Percentiles rank a stretch among this genome's conserved stretches.
Evolutionary conservation across 805 yeast species (phyloP).

Genomic region (Lipomyces yamadae): DNA sequence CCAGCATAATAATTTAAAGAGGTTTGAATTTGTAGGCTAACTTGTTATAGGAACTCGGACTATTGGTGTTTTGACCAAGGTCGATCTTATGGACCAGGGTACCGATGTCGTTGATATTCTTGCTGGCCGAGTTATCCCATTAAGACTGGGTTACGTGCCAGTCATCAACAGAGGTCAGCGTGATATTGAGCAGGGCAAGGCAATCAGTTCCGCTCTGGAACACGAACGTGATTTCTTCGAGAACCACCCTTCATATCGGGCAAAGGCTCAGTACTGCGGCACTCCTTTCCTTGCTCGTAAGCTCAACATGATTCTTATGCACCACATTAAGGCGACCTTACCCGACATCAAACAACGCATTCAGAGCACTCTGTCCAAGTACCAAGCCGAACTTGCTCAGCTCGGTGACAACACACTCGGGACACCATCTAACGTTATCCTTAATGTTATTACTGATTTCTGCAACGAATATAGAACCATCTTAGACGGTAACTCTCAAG

Average conservation of each 20-base stretch:
- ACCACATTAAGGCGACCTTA: slow-evolving; percentile 83
- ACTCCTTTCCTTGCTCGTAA: slow-evolving; percentile 96
- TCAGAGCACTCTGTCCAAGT: slow-evolving; percentile 81
- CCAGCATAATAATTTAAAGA: background rate
- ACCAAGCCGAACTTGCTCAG: slow-evolving; percentile 72
- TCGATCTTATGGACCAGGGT: slow-evolving; percentile 97
- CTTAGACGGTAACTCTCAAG: slow-evolving; percentile 90
- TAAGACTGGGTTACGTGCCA: slow-evolving; percentile 94
- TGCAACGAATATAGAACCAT: slow-evolving; percentile 89
- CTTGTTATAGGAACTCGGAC: slow-evolving; percentile 58
- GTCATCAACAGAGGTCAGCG: slow-evolving; percentile 97
- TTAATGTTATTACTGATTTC: slow-evolving; percentile 89
- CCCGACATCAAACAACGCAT: slow-evolving; percentile 94
- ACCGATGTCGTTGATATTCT: slow-evolving; percentile 95
- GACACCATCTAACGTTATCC: slow-evolving; percentile 85
- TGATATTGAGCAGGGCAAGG: slow-evolving; percentile 86
- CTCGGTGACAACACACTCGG: slow-evolving; percentile 74
- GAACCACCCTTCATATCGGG: slow-evolving; percentile 84
- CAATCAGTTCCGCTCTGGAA: slow-evolving; percentile 82
- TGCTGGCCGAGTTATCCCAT: slow-evolving; percentile 93
- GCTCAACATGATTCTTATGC: slow-evolving; percentile 82
- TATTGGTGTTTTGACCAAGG: slow-evolving; percentile 93
- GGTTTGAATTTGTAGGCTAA: background rate
- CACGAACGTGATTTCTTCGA: slow-evolving; percentile 85
- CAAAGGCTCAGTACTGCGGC: slow-evolving; percentile 96